Base-by-base conservation (phyloP, 2,329 filamentous ascomycete species). In the Fusarium sp. region DNA sequence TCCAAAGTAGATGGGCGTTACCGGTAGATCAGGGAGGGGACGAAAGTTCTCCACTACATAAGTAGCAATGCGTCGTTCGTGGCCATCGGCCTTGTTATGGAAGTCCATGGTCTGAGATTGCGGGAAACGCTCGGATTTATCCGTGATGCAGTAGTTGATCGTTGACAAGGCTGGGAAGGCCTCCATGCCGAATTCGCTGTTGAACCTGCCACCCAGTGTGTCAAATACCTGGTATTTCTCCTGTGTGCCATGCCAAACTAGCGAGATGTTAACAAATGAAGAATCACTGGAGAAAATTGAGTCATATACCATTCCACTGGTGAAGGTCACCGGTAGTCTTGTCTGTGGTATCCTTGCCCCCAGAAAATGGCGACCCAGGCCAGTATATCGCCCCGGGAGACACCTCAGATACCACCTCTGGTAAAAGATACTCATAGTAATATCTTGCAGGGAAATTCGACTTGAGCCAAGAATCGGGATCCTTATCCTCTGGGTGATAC, bases 161-260 rank as follows among this genome's bases (percentile, higher is more conserved):
- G 52, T 55, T 3, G 52, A 55, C 6, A 55, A 50, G 19, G 19
- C 23, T n/a, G 52, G 52, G 13, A 55, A 55, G 4, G 52, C 52
- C 7, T 55, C 52, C 52, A 55, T 50, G 9, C 52, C 52, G 13
- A 55, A 55, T 13, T 55, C 52, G 15, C 52, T 55, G 44, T 55
- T 55, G 32, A 55, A 50, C 3, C 52, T 50, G 14, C 52, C 52
- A n/a, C 52, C 52, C 19, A 55, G 15, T 3, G n/a, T 55, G 3
- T 55, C 44, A n/a, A 55, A 55, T 10, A 55, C 44, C n/a, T 55
- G 52, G 7, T 55, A 55, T 15, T 55, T 55, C 10, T 55, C 52
- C 23, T 55, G 52, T 13, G 52, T 50, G 1, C 52, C 44, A 23
- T 55, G 52, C 52, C 52, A 55, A 23, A 55, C 52, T 55, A 20